A percentile compares a stretch with the other conserved stretches of the same genome.
Conservation (phyloP, 441 rosid genomes). For the Metrosideros polymorpha region DNA sequence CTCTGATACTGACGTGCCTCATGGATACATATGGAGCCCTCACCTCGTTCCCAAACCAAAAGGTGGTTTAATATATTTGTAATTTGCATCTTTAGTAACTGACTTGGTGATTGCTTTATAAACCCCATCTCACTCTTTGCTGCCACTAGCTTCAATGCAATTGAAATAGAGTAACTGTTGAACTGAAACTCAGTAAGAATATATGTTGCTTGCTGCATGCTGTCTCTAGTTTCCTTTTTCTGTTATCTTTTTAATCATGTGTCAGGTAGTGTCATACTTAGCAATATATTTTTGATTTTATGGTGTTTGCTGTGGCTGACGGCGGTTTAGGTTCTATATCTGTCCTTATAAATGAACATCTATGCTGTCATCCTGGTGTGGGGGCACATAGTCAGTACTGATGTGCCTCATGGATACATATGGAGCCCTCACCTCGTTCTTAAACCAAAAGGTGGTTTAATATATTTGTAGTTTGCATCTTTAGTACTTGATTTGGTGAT, state of each 20-base stretch:
- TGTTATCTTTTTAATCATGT: not conserved
- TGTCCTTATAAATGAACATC: not conserved
- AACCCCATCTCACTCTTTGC: not conserved
- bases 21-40: conserved; percentile 99
- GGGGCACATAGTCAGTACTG: not conserved
- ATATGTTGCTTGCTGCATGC: not conserved
- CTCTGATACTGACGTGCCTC: conserved; percentile 71
- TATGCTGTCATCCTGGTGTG: not conserved
- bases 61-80: conserved; percentile 33
- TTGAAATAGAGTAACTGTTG: not conserved
- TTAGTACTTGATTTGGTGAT: not conserved
- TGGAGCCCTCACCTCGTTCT: conserved; percentile 99
- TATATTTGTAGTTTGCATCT: not conserved
- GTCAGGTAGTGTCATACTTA: not conserved
- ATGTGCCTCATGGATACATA: conserved; percentile 87
- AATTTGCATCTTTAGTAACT: not conserved
- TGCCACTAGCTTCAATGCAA: not conserved
- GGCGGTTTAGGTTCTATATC: not conserved
- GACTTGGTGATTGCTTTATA: not conserved
- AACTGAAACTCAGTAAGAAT: not conserved
- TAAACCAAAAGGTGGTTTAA: conserved; percentile 80
- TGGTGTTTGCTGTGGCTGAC: not conserved
- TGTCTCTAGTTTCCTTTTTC: not conserved
- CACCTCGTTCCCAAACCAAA: conserved; percentile 98
- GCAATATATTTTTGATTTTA: not conserved